Conservation (phyloP, 345 rosid species). For the Salix caprea region DNA sequence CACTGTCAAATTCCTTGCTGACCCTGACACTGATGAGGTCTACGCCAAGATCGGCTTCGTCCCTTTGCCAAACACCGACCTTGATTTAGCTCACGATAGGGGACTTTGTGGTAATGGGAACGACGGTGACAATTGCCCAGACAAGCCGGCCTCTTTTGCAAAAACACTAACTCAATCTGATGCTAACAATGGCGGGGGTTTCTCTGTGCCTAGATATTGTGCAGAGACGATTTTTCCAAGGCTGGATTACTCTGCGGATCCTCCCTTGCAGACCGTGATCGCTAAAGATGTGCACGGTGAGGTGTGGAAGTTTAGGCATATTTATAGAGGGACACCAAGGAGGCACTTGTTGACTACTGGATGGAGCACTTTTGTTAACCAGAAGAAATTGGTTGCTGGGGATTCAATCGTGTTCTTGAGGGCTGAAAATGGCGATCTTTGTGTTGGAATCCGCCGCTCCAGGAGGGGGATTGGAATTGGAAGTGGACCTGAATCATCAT, state of each 20-base stretch:
- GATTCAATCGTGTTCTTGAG: slow-evolving; percentile 29
- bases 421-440: slow-evolving; percentile 26
- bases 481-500: slow-evolving; percentile 5
- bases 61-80: slow-evolving; percentile 11
- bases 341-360: slow-evolving; percentile 33
- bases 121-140: background rate
- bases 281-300: slow-evolving; percentile 31
- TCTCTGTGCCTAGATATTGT: slow-evolving; percentile 94
- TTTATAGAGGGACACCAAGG: slow-evolving; percentile 29
- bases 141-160: slow-evolving; percentile 74
- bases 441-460: slow-evolving; percentile 28
- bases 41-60: slow-evolving; percentile 18
- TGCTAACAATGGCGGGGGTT: slow-evolving; percentile 97
- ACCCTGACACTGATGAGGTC: slow-evolving; percentile 21
- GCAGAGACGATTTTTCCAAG: slow-evolving; percentile 58
- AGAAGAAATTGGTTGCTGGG: slow-evolving; percentile 27
- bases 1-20: slow-evolving; percentile 22
- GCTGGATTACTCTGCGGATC: slow-evolving; percentile 35
- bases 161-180: slow-evolving; percentile 96
- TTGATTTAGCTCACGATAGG: slow-evolving; percentile 32
- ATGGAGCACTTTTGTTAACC: slow-evolving; percentile 29
- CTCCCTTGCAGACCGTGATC: slow-evolving; percentile 75
- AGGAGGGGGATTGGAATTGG: slow-evolving; percentile 22
- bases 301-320: slow-evolving; percentile 31
- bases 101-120: background rate